Conservation (phyloP, 2,329 filamentous ascomycete genomes). For the Aspergillus japonicus region DNA sequence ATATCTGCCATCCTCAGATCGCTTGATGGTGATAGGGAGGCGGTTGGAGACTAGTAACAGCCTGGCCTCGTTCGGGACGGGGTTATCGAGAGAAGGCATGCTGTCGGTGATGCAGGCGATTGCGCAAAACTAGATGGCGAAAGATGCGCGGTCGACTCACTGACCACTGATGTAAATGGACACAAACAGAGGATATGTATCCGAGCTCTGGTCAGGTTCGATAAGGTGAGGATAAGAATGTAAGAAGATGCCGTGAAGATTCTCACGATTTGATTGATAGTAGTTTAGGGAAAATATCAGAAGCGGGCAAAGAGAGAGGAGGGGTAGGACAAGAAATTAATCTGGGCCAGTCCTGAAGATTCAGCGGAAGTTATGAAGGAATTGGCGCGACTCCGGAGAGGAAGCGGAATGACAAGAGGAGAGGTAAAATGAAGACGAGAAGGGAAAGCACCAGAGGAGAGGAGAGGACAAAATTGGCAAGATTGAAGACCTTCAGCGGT, state of each 20-base stretch:
- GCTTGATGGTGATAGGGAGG: constrained; percentile 94
- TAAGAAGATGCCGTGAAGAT: background rate
- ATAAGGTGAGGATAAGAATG: background rate
- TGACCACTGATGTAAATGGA: background rate
- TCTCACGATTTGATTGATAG: background rate
- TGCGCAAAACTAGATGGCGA: background rate
- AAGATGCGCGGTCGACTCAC: background rate
- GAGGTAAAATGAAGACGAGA: background rate
- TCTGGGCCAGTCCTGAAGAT: background rate
- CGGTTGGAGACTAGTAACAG: constrained; percentile 91
- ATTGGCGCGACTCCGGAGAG: background rate
- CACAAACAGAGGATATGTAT: constrained; percentile 4
- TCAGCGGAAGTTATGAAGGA: background rate
- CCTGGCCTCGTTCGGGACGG: constrained; percentile 40
- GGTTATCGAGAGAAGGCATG: constrained; percentile 38
- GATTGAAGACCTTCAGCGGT: background rate
- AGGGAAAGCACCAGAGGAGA: background rate
- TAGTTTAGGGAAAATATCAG: background rate
- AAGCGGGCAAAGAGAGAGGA: background rate
- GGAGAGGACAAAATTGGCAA: background rate
- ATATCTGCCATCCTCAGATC: constrained; percentile 86
- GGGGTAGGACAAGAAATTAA: background rate
- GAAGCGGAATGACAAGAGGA: background rate
- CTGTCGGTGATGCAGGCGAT: background rate
- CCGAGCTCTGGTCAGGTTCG: background rate